These are phyloP conservation scores for Microstegium vimineum DNA, from an alignment of 176 grass and related monocot genomes.

Conservation along the genomic window DNA sequence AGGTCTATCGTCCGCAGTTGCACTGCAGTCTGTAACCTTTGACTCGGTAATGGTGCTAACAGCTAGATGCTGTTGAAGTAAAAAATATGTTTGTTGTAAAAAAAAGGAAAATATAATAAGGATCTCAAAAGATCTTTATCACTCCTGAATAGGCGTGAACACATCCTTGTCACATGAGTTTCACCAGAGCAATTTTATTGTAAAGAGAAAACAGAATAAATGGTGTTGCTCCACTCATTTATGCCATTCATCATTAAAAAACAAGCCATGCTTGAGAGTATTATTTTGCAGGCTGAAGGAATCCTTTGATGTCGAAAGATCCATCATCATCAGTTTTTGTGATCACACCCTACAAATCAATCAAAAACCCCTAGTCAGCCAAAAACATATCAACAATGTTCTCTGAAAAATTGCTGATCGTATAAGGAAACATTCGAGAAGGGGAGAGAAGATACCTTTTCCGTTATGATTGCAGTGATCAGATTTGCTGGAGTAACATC, in stretches of 20 bases:
- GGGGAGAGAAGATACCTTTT: slow-evolving; percentile 53
- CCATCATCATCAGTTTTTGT: slow-evolving; percentile 49
- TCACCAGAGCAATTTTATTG: slow-evolving; percentile 7
- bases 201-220: slow-evolving; percentile 2
- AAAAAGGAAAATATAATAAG: neutral
- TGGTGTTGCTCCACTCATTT: neutral
- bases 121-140: neutral
- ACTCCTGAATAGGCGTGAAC: neutral
- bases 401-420: neutral
- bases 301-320: slow-evolving; percentile 69
- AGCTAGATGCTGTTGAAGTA: too few species aligned
- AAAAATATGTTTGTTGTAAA: too few species aligned
- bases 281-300: slow-evolving; percentile 48
- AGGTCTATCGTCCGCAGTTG: too few species aligned
- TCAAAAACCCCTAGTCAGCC: neutral
- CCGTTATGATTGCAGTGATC: slow-evolving; percentile 89
- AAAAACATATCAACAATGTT: neutral
- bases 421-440: neutral
- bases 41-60: too few species aligned
- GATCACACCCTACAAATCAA: slow-evolving; percentile 75
- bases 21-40: too few species aligned
- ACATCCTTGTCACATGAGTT: neutral
- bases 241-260: neutral
- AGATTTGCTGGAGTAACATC: slow-evolving; percentile 84
- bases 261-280: neutral